Evolutionary conservation across 306 rosid genomes (phyloP), one percentile per base, ranked within the genome.

Genomic region (Castanospermum australe): DNA sequence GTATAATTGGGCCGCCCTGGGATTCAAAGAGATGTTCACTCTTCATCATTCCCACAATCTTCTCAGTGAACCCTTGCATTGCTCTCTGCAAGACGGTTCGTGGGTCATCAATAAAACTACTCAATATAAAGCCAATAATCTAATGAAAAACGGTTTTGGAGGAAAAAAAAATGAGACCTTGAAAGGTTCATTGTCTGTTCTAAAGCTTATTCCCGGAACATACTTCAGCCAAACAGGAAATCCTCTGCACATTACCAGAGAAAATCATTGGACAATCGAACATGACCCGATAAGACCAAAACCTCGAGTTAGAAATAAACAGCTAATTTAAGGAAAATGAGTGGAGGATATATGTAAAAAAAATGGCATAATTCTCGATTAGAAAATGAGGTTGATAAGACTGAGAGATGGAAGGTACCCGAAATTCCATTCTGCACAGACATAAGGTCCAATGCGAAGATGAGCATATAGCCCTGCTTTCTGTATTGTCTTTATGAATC

Each of bases 221-320:
- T 93, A 96, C 88, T 96, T 96, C 63, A 96, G 89, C 99, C 99
- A 96, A 76, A 96, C 98, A 75, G 99, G 99, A 88, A 96, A 96
- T 14, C 99, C 99, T 79, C 99, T 96, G 85, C 87, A 81, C 22
- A 74, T 54, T 71, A 75, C 62, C 70, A 68, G 51, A 42, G 17
- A 3, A 61, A 30, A 39, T 56, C 25, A 74, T 67, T 52, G n/a
- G 17, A 61, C 18, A 79, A 24, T 7, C 7, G 11, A 75, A 32
- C 25, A 82, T 7, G 2, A 36, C 24, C 61, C 71, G 20, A 60
- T 9, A 52, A 61, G 11, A 48, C 39, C 44, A 71, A 84, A 77
- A 59, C 17, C 55, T 13, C 48, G 20, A 18, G 30, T 21, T 8
- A 81, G 2, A 74, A 81, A 61, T 3, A 18, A 77, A 17, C 74